Conservation (phyloP, 2,329 filamentous ascomycete genomes). For the Zymoseptoria ardabiliae region DNA sequence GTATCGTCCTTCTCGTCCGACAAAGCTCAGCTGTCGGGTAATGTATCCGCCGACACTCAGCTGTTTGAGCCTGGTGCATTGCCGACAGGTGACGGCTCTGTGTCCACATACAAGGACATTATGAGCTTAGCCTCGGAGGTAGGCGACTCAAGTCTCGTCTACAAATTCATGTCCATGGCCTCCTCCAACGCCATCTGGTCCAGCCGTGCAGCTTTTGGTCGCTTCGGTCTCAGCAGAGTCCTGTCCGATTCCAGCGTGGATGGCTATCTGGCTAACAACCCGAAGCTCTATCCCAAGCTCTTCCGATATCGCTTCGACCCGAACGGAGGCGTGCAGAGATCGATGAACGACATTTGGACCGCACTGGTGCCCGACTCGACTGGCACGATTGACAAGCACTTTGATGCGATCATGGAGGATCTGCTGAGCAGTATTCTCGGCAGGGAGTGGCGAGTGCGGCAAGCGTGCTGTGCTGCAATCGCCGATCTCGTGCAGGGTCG, state of each 20-base stretch:
- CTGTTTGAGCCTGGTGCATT: conserved; percentile 86
- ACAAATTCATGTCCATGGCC: conserved; percentile 96
- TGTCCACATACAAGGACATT: conserved; percentile 97
- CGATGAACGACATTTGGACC: conserved; percentile 98
- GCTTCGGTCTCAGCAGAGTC: conserved; percentile 86
- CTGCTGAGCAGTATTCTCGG: conserved; percentile 78
- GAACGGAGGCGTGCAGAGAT: conserved; percentile 82
- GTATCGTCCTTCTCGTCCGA: conserved; percentile 78
- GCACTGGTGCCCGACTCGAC: conserved; percentile 85
- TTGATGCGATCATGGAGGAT: conserved; percentile 83
- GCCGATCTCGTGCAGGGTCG: conserved; percentile 80
- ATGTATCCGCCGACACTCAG: conserved; percentile 84
- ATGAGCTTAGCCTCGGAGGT: conserved; percentile 93
- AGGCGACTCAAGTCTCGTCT: conserved; percentile 90
- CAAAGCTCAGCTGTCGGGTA: conserved; percentile 60
- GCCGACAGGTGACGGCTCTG: conserved; percentile 80
- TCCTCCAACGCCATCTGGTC: conserved; percentile 96
- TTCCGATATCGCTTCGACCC: conserved; percentile 94
- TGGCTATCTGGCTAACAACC: conserved; percentile 67
- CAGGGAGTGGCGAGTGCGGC: conserved; percentile 85
- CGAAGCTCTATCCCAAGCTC: conserved; percentile 90
- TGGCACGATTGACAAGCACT: conserved; percentile 68
- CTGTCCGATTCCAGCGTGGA: conserved; percentile 72
- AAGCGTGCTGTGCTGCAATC: conserved; percentile 87
- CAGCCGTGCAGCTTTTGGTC: conserved; percentile 89